A percentile compares a stretch with the other conserved stretches of the same genome.
Evolutionary conservation across 1,139 yeast genomes (phyloP).

Genomic region (Protomyces macrosporus): DNA sequence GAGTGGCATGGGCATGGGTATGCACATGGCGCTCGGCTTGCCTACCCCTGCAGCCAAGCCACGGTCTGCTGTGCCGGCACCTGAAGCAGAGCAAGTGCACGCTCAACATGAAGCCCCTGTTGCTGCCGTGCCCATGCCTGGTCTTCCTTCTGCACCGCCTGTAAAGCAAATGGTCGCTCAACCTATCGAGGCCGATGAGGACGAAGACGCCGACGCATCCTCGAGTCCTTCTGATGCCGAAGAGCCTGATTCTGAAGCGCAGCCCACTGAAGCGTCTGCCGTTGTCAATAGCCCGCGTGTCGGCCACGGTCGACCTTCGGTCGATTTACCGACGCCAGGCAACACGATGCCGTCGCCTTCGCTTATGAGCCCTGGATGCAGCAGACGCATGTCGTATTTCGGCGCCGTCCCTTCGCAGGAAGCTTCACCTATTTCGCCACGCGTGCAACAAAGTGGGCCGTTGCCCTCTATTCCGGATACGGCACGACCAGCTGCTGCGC

Average conservation of each 20-base stretch:
- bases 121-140: conserved; percentile 52
- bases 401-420: background rate
- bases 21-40: conserved; percentile 44
- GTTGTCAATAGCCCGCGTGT: background rate
- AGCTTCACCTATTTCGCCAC: background rate
- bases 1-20: conserved; percentile 77
- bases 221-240: background rate
- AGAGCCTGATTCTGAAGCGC: background rate
- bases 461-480: background rate
- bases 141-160: conserved; percentile 35
- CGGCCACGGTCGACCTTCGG: background rate
- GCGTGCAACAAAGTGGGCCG: background rate
- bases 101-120: conserved; percentile 39
- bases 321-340: background rate
- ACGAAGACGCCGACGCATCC: background rate
- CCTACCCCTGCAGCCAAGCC: conserved; percentile 35
- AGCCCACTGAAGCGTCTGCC: no score
- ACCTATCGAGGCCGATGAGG: background rate
- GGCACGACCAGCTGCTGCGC: conserved; percentile 7
- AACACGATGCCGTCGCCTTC: conserved; percentile 27
- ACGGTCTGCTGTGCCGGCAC: conserved; percentile 36
- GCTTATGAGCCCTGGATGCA: conserved; percentile 24
- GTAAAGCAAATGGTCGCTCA: no score
- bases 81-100: conserved; percentile 31
- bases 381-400: background rate